Evolutionary conservation across 495 filamentous ascomycete genomes (phyloP).

Genomic region (Talaromyces proteolyticus): DNA sequence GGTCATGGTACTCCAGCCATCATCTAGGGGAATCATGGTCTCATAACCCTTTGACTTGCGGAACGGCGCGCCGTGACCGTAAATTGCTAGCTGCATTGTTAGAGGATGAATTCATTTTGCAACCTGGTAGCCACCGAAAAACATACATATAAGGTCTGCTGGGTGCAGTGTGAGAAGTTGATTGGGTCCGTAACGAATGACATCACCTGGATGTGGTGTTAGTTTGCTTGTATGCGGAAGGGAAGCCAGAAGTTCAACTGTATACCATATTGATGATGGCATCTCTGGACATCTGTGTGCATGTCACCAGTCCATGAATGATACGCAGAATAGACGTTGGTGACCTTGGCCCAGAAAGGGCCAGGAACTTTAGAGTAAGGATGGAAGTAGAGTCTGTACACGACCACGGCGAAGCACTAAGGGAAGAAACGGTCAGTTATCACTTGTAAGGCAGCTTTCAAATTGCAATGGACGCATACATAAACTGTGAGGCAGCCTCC

Average conservation of each 20-base stretch:
- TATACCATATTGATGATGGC: neutral
- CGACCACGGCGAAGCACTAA: no score
- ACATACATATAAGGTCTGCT: neutral
- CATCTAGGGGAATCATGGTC: neutral
- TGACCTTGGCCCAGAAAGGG: conserved; percentile 55
- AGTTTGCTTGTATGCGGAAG: neutral
- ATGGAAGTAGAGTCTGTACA: conserved; percentile 21
- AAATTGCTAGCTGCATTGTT: neutral
- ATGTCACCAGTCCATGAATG: neutral
- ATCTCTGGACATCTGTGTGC: neutral
- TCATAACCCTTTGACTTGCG: neutral
- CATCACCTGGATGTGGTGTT: neutral
- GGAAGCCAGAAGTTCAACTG: neutral
- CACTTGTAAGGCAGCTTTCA: no score
- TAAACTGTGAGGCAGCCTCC: no score
- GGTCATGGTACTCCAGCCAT: neutral
- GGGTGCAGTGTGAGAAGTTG: neutral
- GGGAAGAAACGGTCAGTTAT: no score
- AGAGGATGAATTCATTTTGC: no score
- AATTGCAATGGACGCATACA: no score
- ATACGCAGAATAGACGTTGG: conserved; percentile 38
- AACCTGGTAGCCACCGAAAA: neutral
- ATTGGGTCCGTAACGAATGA: neutral
- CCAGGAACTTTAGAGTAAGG: conserved; percentile 46
- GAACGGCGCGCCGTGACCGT: neutral